Conservation (phyloP, 805 yeast genomes). For the Metschnikowia sp. region DNA sequence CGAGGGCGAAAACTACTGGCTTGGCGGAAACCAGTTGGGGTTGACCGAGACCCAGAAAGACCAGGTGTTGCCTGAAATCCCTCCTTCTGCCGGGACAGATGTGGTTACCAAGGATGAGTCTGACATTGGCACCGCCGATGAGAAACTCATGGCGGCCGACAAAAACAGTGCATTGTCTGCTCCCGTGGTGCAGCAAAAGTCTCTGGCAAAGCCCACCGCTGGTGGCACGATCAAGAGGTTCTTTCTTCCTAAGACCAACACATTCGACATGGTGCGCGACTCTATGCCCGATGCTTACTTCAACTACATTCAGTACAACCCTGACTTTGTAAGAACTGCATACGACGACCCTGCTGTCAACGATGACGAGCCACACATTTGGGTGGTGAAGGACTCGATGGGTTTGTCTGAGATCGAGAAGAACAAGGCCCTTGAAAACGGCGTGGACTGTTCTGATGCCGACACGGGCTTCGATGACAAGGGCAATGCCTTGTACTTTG, state of each 20-base stretch:
- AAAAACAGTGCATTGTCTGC: conserved; percentile 2
- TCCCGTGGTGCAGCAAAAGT: conserved; percentile 2
- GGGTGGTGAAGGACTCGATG: conserved; percentile 68
- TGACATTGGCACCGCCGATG: conserved; percentile 12
- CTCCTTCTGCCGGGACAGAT: not conserved
- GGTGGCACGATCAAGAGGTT: conserved; percentile 19
- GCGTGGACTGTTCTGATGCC: conserved; percentile 54
- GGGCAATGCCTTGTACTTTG: conserved; percentile 50
- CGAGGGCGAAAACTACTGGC: conserved; percentile 49
- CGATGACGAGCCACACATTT: conserved; percentile 58
- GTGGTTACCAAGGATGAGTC: conserved; percentile 11
- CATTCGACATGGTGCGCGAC: conserved; percentile 44
- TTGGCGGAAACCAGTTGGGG: conserved; percentile 43
- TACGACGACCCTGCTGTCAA: conserved; percentile 57
- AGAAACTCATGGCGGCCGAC: conserved; percentile 5
- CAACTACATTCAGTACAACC: conserved; percentile 40
- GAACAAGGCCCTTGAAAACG: conserved; percentile 50
- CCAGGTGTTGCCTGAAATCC: conserved; percentile 14
- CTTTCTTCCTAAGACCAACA: conserved; percentile 46
- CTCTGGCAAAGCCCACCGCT: conserved; percentile 1
- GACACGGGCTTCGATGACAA: conserved; percentile 58
- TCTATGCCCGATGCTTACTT: conserved; percentile 41
- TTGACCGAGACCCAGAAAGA: conserved; percentile 17
- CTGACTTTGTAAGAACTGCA: conserved; percentile 38
- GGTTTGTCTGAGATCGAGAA: conserved; percentile 64